Evolutionary conservation across 495 filamentous ascomycete species (phyloP).

Genomic region (Tuber melanosporum): DNA sequence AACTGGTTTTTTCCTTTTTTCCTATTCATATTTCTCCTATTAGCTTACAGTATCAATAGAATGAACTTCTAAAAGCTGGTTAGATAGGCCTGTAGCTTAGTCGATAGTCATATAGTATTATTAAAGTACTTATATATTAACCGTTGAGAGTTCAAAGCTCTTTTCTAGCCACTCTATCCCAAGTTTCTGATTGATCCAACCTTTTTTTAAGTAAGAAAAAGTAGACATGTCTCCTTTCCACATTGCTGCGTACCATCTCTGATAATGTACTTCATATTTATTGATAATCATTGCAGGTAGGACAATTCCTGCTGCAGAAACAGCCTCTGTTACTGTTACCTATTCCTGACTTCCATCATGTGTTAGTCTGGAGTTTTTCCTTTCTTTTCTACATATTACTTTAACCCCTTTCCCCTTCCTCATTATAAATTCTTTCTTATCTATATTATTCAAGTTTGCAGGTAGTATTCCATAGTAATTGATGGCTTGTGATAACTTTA

Average conservation of each 20-base stretch:
- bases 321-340: constrained; percentile 10
- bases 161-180: constrained; percentile 9
- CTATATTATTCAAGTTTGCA: too few species aligned
- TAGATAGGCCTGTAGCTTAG: neutral
- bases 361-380: constrained; percentile 7
- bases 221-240: neutral
- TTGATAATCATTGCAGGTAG: constrained; percentile 20
- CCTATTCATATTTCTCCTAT: constrained; percentile 8
- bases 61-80: too few species aligned
- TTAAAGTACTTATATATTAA: neutral
- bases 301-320: neutral
- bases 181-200: constrained; percentile 13
- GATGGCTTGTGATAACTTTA: too few species aligned
- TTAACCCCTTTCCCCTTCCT: too few species aligned
- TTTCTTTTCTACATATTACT: too few species aligned
- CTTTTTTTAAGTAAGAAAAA: constrained; percentile 7
- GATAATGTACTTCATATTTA: constrained; percentile 12
- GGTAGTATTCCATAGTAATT: too few species aligned
- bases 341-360: constrained; percentile 5
- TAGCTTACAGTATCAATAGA: neutral
- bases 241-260: constrained; percentile 12
- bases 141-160: neutral
- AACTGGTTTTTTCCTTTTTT: neutral
- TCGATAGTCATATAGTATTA: too few species aligned
- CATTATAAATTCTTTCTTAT: too few species aligned